Percentiles rank a stretch among this genome's conserved stretches.
Conservation (phyloP, 805 yeast species). For the Kazachstania bromeliacearum region DNA sequence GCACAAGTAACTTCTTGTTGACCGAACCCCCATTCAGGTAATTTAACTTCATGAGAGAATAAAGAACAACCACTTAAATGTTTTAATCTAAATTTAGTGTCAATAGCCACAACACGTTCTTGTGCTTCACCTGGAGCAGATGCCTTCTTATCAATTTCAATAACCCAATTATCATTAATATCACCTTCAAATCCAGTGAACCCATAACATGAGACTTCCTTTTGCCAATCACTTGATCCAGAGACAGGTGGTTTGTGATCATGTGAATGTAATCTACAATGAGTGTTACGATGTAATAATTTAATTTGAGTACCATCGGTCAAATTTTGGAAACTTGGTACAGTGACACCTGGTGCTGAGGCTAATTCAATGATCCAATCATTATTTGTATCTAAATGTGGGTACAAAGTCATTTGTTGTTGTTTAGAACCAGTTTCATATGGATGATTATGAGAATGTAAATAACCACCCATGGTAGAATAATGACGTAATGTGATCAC, state of each 20-base stretch:
- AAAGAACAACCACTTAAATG: conserved; percentile 73
- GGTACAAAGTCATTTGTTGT: conserved; percentile 74
- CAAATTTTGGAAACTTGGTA: conserved; percentile 51
- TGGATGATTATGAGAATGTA: conserved; percentile 67
- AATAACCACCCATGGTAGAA: conserved; percentile 67
- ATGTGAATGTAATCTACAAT: conserved; percentile 70
- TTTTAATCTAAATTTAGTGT: conserved; percentile 61
- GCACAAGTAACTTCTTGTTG: conserved; percentile 85
- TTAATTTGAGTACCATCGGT: conserved; percentile 63
- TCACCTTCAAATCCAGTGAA: conserved; percentile 70
- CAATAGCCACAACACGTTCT: conserved; percentile 50
- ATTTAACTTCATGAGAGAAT: conserved; percentile 64
- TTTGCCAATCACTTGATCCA: conserved; percentile 66
- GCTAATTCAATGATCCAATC: conserved; percentile 63
- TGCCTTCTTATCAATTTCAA: conserved; percentile 54
- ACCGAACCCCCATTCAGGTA: conserved; percentile 77
- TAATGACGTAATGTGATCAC: conserved; percentile 56
- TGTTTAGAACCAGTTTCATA: conserved; percentile 77
- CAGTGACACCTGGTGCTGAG: conserved; percentile 44
- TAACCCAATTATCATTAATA: conserved; percentile 72
- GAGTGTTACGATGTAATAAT: conserved; percentile 48
- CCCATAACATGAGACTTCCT: conserved; percentile 73
- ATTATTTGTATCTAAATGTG: conserved; percentile 68
- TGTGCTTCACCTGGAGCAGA: conserved; percentile 46
- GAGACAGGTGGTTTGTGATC: conserved; percentile 74